Evolutionary conservation across 306 rosid species (phyloP).

Genomic region (Cucumis melo): DNA sequence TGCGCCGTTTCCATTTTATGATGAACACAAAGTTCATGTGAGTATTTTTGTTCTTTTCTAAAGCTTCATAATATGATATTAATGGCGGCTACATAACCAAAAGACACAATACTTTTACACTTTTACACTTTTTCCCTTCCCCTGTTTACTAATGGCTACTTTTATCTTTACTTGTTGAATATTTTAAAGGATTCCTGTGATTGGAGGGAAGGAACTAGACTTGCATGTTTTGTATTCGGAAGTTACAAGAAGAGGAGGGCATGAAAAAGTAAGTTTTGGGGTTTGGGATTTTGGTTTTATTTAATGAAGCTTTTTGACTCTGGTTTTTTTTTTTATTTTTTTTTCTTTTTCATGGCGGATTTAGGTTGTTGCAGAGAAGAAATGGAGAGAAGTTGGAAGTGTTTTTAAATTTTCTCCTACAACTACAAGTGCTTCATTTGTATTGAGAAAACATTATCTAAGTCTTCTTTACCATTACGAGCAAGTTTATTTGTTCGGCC

Average conservation of each 20-base stretch:
- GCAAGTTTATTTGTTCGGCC: constrained; percentile 64
- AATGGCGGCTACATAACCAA: neutral
- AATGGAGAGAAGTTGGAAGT: constrained; percentile 97
- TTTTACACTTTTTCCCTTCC: neutral
- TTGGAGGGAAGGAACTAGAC: constrained; percentile 93
- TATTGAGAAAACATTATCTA: constrained; percentile 66
- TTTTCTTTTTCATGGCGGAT: neutral
- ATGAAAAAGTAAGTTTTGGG: constrained; percentile 48
- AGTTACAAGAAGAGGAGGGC: constrained; percentile 82
- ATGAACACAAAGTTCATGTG: constrained; percentile 83
- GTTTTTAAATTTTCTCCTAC: constrained; percentile 74
- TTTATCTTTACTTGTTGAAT: neutral
- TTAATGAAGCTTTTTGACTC: neutral
- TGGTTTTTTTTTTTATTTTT: neutral
- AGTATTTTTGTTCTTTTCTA: neutral
- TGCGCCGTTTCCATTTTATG: constrained; percentile 67
- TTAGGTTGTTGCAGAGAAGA: constrained; percentile 91
- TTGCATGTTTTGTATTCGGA: constrained; percentile 81
- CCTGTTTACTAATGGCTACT: neutral
- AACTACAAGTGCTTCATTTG: constrained; percentile 90
- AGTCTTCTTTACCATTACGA: constrained; percentile 81
- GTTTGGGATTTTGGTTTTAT: neutral
- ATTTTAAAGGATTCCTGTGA: constrained; percentile 75
- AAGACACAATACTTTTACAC: neutral
- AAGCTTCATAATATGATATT: neutral